Evolutionary conservation across 352 stramenopile genomes (phyloP).

Genomic region (Globisporangium viniferum): DNA sequence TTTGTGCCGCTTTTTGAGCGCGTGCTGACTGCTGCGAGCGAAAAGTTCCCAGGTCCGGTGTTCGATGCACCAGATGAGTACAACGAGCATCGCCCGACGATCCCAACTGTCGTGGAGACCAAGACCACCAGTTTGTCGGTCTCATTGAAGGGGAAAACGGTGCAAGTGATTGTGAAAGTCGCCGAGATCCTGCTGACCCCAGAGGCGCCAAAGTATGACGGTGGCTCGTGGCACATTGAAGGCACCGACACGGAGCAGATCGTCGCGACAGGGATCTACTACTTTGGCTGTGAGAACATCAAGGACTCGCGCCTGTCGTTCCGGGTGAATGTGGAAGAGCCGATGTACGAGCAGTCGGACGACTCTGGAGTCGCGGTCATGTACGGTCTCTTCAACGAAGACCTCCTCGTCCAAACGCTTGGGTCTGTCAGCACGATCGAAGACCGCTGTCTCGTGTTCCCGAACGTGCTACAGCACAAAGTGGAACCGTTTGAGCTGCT

Average conservation of each 20-base stretch:
- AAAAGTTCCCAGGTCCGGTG: not conserved
- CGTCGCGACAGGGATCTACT: conserved; percentile 44
- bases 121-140: not conserved
- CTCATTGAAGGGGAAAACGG: conserved; percentile 20
- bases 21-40: conserved; percentile 9
- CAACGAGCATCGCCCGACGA: conserved; percentile 8
- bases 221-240: conserved; percentile 51
- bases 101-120: conserved; percentile 10
- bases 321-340: conserved; percentile 26
- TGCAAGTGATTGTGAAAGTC: conserved; percentile 52
- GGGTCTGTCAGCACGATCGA: conserved; percentile 22
- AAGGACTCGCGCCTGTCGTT: conserved; percentile 38
- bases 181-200: conserved; percentile 46
- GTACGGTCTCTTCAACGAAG: conserved; percentile 26
- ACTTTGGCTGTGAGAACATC: conserved; percentile 51
- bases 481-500: conserved; percentile 44
- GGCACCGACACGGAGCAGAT: conserved; percentile 41
- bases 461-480: conserved; percentile 42
- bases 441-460: conserved; percentile 35
- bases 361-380: conserved; percentile 23
- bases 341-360: conserved; percentile 30
- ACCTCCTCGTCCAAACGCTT: conserved; percentile 22
- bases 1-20: conserved; percentile 46
- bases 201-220: conserved; percentile 31
- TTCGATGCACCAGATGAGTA: conserved; percentile 8